phyloP scores from a whole-genome alignment of 1,284 basidiomycete species.

The Xerocomus subilludens region DNA sequence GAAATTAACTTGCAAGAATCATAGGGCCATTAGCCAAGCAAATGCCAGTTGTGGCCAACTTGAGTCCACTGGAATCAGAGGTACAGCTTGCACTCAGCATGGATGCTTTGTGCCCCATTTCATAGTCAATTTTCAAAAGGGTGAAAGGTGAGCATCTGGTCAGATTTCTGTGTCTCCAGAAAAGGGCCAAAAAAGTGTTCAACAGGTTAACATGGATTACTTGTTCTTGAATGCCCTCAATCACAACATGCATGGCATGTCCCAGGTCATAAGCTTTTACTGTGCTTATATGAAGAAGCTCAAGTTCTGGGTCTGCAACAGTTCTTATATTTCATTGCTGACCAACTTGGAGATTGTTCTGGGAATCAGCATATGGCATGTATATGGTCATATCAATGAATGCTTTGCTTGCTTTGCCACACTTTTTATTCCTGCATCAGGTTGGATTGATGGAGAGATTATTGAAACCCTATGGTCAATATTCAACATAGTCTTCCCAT shows the following conservation, averaged over 20 bases:
- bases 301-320: neutral
- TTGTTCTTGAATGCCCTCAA: conserved; percentile 25
- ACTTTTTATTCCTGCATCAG: too few species aligned
- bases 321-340: too few species aligned
- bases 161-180: too few species aligned
- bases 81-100: neutral
- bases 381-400: too few species aligned
- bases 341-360: neutral
- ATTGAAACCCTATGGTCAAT: conserved; percentile 29
- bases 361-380: conserved; percentile 33
- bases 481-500: too few species aligned
- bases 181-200: too few species aligned
- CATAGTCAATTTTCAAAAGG: neutral
- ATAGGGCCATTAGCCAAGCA: conserved; percentile 24
- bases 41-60: conserved; percentile 16
- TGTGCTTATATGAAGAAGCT: conserved; percentile 20
- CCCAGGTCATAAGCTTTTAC: conserved; percentile 19
- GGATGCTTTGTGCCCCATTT: conserved; percentile 15
- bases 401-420: conserved; percentile 24
- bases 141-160: neutral
- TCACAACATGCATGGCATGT: conserved; percentile 8
- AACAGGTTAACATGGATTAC: conserved; percentile 45
- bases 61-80: conserved; percentile 20
- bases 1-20: conserved; percentile 31
- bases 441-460: conserved; percentile 6